These are phyloP conservation scores for Scenedesmus sp. DNA, from an alignment of 163 green algal species.

Conservation along the genomic window DNA sequence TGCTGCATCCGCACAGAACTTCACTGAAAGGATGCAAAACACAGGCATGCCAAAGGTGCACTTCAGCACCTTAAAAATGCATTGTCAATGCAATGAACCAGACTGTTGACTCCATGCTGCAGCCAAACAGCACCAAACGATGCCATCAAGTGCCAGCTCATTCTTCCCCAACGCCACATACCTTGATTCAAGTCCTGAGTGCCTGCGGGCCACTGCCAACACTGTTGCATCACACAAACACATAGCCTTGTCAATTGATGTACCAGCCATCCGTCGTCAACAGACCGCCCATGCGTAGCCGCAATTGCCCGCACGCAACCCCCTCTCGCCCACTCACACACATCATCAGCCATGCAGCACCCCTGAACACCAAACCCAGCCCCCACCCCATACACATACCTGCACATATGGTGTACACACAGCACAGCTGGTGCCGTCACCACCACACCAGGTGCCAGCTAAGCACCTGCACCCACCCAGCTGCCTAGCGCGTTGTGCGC, in stretches of 20 bases:
- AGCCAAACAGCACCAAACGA: not conserved
- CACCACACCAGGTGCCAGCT: not conserved
- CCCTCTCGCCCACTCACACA: not conserved
- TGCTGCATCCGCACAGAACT: not conserved
- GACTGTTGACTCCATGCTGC: not conserved
- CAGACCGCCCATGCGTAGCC: not conserved
- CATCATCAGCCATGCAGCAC: not conserved
- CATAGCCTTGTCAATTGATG: not conserved
- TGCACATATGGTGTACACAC: not conserved
- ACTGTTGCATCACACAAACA: not conserved
- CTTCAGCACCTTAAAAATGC: not conserved
- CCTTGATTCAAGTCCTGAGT: no score
- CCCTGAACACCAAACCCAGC: not conserved
- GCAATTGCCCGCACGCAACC: not conserved
- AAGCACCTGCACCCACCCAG: not conserved
- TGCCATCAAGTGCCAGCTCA: not conserved
- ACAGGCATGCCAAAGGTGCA: not conserved
- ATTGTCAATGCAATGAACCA: not conserved
- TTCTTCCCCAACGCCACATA: not conserved
- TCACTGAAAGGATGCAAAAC: not conserved
- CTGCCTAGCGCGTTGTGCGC: slow-evolving; percentile 43
- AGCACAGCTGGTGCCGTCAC: not conserved
- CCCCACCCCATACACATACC: not conserved
- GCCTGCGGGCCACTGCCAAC: no score
- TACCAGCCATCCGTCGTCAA: not conserved